These are phyloP conservation scores for Trichoderma erinaceum DNA, from an alignment of 495 filamentous ascomycete genomes.

Conservation along the genomic window DNA sequence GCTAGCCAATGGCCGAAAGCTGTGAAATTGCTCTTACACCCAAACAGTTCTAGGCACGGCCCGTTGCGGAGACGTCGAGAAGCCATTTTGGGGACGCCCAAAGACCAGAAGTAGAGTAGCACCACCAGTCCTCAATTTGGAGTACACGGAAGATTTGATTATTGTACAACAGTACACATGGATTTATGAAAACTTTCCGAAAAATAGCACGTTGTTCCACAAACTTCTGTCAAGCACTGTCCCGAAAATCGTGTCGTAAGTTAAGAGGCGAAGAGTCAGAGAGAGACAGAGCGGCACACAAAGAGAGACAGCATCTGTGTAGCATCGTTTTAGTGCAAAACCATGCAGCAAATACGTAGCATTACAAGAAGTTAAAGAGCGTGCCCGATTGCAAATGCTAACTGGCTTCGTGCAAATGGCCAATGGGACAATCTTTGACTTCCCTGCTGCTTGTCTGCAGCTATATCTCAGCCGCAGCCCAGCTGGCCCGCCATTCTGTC, in stretches of 20 bases:
- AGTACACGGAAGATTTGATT: too few relatives aligned
- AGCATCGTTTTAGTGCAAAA: too few relatives aligned
- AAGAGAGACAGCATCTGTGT: too few relatives aligned
- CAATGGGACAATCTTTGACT: neutral
- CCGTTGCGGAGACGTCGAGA: constrained; percentile 4
- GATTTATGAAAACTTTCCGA: too few relatives aligned
- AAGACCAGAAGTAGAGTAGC: neutral
- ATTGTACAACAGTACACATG: too few relatives aligned
- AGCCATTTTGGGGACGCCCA: neutral
- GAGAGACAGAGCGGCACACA: too few relatives aligned
- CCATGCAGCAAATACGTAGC: too few relatives aligned
- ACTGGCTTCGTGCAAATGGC: neutral
- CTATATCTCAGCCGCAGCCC: neutral
- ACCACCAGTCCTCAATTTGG: neutral
- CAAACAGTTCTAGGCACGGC: constrained; percentile 13
- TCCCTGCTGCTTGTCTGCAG: neutral
- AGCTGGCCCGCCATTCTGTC: neutral
- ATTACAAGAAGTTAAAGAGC: neutral
- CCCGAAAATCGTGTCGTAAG: too few relatives aligned
- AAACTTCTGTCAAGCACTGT: too few relatives aligned
- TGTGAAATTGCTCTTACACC: constrained; percentile 2
- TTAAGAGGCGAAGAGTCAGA: too few relatives aligned
- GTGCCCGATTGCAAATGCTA: neutral
- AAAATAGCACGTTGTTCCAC: too few relatives aligned
- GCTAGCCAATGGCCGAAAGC: neutral